Base-by-base conservation (phyloP, 768 basidiomycete genomes). In the Chlorophyllum brunneum region DNA sequence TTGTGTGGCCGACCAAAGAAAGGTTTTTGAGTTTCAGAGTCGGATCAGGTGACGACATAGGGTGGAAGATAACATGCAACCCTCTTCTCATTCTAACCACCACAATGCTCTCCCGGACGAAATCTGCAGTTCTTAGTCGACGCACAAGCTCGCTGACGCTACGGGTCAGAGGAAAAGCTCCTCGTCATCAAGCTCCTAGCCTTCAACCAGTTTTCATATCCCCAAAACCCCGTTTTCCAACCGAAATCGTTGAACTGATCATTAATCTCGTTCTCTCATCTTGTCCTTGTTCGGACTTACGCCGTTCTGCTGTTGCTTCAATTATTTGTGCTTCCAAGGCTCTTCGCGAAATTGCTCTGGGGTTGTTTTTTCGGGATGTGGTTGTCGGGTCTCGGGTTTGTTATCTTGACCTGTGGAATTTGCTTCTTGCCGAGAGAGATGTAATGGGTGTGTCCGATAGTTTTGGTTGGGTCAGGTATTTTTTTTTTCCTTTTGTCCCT, bases 381-480 rank as follows among this genome's bases (percentile, higher is more conserved):
- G 34, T 33, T 11, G 44, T 31, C 18, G 31, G 26, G 39, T 56
- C 38, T 61, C 53, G 56, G 45, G 26, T 7, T 56, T 55, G 38
- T 30, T 63, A 45, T 22, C 13, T 24, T 36, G 36, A 37, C 40
- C 47, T 27, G 26, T 50, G 34, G 51, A 57, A 20, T 48, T 58
- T 13, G n/a, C 44, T 27, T 54, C 40, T 24, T 52, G 58, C 45
- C 2, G 56, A 37, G 52, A 38, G 29, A 52, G 43, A 53, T 8
- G 22, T 44, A 10, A 26, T 51, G 13, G 49, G 55, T 39, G 52
- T 58, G 38, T 53, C 52, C 27, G 58, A 62, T 13, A 73, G 71
- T 4, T 73, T 75, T 55, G 54, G 58, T 29, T 80, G 78, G 73
- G 70, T 79, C 40, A 77, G 66, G 80, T 82, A 55, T 54, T 75